phyloP scores from a whole-genome alignment of 2,329 filamentous ascomycete species.

The Talaromyces pinophilus region DNA sequence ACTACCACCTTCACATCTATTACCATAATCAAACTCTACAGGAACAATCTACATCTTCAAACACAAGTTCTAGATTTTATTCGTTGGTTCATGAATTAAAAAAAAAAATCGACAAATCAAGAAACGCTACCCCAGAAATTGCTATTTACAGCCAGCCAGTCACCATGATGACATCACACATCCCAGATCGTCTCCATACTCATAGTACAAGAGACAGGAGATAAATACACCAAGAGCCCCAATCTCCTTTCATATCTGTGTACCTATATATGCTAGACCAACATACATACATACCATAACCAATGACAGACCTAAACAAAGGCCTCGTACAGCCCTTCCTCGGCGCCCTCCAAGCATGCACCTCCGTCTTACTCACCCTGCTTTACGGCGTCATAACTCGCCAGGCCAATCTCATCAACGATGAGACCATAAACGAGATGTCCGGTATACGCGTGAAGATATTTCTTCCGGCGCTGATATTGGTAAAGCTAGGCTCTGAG shows the following conservation, averaged over 20 bases:
- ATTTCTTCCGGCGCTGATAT: conserved; percentile 56
- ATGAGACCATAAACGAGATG: conserved; percentile 53
- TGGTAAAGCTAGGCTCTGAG: conserved; percentile 56
- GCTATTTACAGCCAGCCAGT: not conserved
- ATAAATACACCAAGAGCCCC: not conserved
- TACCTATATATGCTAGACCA: not conserved
- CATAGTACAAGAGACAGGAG: too few species aligned
- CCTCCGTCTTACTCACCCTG: conserved; percentile 58
- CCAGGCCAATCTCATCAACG: conserved; percentile 53
- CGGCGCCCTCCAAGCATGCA: conserved; percentile 57
- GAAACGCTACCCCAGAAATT: not conserved
- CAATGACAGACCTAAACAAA: conserved; percentile 10
- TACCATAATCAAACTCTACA: not conserved
- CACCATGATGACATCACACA: conserved; percentile 21
- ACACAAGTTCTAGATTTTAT: not conserved
- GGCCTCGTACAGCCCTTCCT: conserved; percentile 44
- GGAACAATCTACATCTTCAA: not conserved
- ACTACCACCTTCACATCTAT: not conserved
- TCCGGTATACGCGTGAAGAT: conserved; percentile 55
- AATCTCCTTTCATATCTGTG: not conserved
- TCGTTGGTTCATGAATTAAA: not conserved
- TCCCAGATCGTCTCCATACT: not conserved
- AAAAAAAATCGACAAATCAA: not conserved
- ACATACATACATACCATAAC: not conserved
- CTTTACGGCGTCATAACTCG: conserved; percentile 54